Conservation (phyloP, 129 eudicot species). For the Escallonia herrerae region DNA sequence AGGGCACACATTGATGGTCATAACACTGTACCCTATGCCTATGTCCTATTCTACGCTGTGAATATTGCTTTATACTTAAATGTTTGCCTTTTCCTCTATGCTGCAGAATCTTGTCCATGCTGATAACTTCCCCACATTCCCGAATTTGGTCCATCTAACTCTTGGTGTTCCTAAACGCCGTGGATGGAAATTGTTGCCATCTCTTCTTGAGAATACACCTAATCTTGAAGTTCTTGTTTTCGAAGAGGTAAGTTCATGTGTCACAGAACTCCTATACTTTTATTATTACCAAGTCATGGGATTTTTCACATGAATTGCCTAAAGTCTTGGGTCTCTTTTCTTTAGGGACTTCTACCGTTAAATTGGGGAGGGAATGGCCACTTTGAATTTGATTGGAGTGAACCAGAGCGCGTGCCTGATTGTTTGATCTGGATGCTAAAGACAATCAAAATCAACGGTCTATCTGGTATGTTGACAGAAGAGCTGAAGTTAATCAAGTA, state of each 20-base stretch:
- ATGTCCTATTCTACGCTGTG: no score
- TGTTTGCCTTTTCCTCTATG: no score
- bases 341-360: neutral
- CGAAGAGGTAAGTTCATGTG: slow-evolving; percentile 1
- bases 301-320: neutral
- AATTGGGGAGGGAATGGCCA: neutral
- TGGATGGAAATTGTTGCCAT: slow-evolving; percentile 1
- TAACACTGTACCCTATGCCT: no score
- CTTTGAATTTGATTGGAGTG: neutral
- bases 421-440: neutral
- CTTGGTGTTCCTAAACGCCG: neutral
- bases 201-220: slow-evolving; percentile 1
- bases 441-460: neutral
- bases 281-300: neutral
- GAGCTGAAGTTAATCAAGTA: slow-evolving; percentile 8
- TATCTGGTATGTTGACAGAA: neutral
- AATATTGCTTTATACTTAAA: no score
- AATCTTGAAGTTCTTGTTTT: slow-evolving; percentile 8
- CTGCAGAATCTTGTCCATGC: no score
- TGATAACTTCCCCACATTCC: neutral
- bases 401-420: neutral
- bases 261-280: neutral
- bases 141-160: slow-evolving; percentile 3
- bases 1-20: no score
- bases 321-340: neutral